Conservation (phyloP, 345 rosid species). For the Atalantia buxifolia region DNA sequence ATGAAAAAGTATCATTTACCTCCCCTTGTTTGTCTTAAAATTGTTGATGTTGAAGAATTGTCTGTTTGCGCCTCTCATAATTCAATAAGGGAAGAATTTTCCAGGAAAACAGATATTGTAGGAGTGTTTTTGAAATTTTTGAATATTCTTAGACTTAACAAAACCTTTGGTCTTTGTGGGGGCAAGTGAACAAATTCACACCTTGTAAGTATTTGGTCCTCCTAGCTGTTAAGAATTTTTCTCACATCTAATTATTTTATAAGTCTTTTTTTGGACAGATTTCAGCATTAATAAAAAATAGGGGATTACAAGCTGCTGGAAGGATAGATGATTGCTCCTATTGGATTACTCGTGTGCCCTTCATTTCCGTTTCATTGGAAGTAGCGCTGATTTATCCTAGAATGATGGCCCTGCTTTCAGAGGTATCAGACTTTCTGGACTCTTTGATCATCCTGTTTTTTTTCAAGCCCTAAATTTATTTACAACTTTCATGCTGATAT, state of each 20-base stretch:
- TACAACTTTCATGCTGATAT: neutral
- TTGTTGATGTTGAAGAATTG: neutral
- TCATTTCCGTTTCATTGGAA: slow-evolving; percentile 67
- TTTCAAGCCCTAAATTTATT: neutral
- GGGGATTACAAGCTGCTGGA: slow-evolving; percentile 67
- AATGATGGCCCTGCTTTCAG: slow-evolving; percentile 68
- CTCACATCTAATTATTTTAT: neutral
- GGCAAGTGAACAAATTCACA: neutral
- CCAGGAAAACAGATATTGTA: neutral
- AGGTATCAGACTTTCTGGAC: slow-evolving; percentile 31
- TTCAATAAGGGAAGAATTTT: neutral
- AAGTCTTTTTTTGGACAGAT: slow-evolving; percentile 1
- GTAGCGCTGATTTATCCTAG: slow-evolving; percentile 64
- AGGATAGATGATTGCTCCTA: slow-evolving; percentile 84
- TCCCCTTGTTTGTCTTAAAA: neutral
- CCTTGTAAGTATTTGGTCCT: neutral
- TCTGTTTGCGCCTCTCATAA: neutral
- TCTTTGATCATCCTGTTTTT: neutral
- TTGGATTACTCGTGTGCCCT: slow-evolving; percentile 75
- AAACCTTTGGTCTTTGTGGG: neutral
- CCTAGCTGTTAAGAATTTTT: neutral
- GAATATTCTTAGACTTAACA: neutral
- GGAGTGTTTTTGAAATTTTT: neutral
- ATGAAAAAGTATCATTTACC: neutral
- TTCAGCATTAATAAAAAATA: slow-evolving; percentile 81